Percentiles rank a stretch among this genome's conserved stretches.
phyloP scores from a whole-genome alignment of 352 stramenopile species.

The Phytophthora fragariaefolia region DNA sequence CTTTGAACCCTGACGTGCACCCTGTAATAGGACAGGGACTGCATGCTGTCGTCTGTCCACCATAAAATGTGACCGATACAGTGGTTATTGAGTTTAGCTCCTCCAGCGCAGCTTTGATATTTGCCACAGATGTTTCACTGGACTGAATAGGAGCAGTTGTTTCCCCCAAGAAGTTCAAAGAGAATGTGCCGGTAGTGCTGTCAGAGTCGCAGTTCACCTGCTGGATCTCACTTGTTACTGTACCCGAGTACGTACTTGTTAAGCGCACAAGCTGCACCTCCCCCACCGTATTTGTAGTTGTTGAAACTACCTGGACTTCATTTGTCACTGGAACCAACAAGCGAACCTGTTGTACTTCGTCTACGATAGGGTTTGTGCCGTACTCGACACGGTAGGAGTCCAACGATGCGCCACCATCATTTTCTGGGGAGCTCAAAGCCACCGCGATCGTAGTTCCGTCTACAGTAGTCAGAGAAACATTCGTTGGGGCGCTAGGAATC shows the following conservation, averaged over 20 bases:
- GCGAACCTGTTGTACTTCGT: constrained; percentile 81
- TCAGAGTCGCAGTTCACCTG: constrained; percentile 92
- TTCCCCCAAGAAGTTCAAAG: constrained; percentile 82
- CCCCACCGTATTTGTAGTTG: constrained; percentile 54
- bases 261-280: constrained; percentile 93
- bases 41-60: constrained; percentile 68
- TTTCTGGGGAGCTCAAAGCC: constrained; percentile 71
- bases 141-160: constrained; percentile 89
- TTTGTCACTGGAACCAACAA: constrained; percentile 71
- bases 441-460: constrained; percentile 91
- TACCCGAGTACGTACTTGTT: constrained; percentile 76
- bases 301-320: constrained; percentile 81
- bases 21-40: constrained; percentile 62
- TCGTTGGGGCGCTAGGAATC: constrained; percentile 60
- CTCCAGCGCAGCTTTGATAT: constrained; percentile 90
- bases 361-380: constrained; percentile 75
- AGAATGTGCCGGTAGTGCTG: constrained; percentile 85
- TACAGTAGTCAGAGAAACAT: constrained; percentile 81
- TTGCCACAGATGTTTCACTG: constrained; percentile 67
- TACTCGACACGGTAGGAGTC: constrained; percentile 94
- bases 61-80: constrained; percentile 84
- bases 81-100: constrained; percentile 88
- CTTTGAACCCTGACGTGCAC: constrained; percentile 77
- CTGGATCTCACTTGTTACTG: constrained; percentile 84
- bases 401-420: constrained; percentile 86